phyloP scores from a whole-genome alignment of 1,284 basidiomycete species.

The Somion occarium region DNA sequence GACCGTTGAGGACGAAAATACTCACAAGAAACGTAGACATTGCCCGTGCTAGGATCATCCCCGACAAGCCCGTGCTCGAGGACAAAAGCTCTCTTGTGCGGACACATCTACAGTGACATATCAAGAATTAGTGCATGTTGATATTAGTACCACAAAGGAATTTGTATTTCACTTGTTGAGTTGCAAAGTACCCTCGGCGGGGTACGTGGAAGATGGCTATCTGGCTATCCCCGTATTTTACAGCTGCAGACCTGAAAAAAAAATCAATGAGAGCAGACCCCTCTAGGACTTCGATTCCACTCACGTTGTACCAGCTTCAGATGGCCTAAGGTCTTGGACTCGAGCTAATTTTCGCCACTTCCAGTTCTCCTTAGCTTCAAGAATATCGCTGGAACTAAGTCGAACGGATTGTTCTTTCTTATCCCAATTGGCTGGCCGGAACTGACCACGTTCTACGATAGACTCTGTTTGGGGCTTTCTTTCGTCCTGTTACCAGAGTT shows the following conservation, averaged over 20 bases:
- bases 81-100: constrained; percentile 66
- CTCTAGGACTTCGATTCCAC: constrained; percentile 18
- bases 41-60: constrained; percentile 47
- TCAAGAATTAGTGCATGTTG: neutral
- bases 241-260: constrained; percentile 38
- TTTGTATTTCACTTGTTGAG: constrained; percentile 49
- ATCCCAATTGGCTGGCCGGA: constrained; percentile 68
- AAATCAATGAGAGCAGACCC: neutral
- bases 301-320: constrained; percentile 43
- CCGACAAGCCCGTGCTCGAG: constrained; percentile 67
- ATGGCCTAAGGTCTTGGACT: constrained; percentile 48
- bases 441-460: constrained; percentile 61
- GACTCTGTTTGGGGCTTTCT: constrained; percentile 47
- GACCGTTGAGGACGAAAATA: constrained; percentile 4
- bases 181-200: constrained; percentile 55
- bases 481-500: constrained; percentile 33
- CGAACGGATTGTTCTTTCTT: constrained; percentile 48
- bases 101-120: constrained; percentile 41
- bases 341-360: constrained; percentile 53
- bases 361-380: constrained; percentile 49
- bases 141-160: constrained; percentile 3
- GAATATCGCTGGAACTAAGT: constrained; percentile 36
- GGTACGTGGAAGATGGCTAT: constrained; percentile 65
- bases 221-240: constrained; percentile 71
- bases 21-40: constrained; percentile 41